Conservation (phyloP, 2,329 filamentous ascomycete species). For the Stagonosporopsis vannaccii region DNA sequence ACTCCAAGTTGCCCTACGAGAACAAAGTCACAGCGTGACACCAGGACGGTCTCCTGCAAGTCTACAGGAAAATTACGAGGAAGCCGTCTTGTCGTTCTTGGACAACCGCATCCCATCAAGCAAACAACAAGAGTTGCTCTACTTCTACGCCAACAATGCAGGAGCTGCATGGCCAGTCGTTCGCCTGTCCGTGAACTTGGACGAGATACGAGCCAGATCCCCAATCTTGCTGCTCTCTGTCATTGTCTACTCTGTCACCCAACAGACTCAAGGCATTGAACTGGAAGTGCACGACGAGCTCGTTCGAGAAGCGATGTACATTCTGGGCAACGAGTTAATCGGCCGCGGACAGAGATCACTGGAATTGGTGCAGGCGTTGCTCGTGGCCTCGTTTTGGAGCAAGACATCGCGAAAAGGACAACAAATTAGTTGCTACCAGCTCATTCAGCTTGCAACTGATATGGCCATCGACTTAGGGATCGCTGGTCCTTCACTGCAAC, state of each 20-base stretch:
- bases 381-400: conserved; percentile 34
- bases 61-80: conserved; percentile 22
- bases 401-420: conserved; percentile 27
- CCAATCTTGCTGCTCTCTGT: conserved; percentile 34
- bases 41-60: conserved; percentile 28
- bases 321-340: conserved; percentile 34
- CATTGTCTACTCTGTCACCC: conserved; percentile 29
- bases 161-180: conserved; percentile 31
- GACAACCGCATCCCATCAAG: conserved; percentile 28
- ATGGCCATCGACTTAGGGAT: conserved; percentile 42
- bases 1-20: conserved; percentile 26
- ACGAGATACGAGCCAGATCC: conserved; percentile 29
- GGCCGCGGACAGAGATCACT: conserved; percentile 34
- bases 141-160: conserved; percentile 23
- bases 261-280: conserved; percentile 28
- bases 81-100: conserved; percentile 29
- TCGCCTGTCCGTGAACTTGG: conserved; percentile 19
- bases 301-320: conserved; percentile 29
- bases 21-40: conserved; percentile 26
- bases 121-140: conserved; percentile 32
- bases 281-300: conserved; percentile 36
- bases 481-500: conserved; percentile 31
- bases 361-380: conserved; percentile 39
- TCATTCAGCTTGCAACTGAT: conserved; percentile 37
- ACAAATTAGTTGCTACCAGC: conserved; percentile 35